Percentiles rank a stretch among this genome's conserved stretches.
Evolutionary conservation across 2,329 filamentous ascomycete genomes (phyloP).

Genomic region (Xylariaceae sp.): DNA sequence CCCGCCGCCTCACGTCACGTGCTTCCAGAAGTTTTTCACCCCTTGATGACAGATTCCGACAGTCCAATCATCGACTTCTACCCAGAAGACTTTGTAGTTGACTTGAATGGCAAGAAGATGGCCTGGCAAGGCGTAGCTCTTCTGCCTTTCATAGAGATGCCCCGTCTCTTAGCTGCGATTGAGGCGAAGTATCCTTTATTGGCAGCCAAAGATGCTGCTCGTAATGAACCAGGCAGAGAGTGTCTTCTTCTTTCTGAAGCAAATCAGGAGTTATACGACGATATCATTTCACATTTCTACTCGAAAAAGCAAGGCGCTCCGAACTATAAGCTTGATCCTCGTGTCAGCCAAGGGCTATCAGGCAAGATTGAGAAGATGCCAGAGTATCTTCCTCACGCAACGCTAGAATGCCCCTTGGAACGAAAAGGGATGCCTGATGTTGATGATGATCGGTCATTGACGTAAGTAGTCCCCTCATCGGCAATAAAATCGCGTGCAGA

Average conservation of each 20-base stretch:
- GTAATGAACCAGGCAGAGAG: conserved; percentile 83
- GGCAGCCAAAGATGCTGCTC: conserved; percentile 74
- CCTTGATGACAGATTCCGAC: conserved; percentile 85
- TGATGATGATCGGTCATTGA: conserved; percentile 86
- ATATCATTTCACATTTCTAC: conserved; percentile 85
- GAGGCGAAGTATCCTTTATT: conserved; percentile 81
- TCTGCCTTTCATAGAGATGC: conserved; percentile 95
- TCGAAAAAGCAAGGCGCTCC: conserved; percentile 79
- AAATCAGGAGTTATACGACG: conserved; percentile 80
- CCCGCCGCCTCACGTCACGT: conserved; percentile 92
- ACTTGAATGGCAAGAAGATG: conserved; percentile 97
- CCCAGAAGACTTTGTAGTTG: conserved; percentile 89
- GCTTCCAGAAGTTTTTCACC: conserved; percentile 85
- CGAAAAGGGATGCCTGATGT: conserved; percentile 75
- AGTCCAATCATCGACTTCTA: conserved; percentile 98
- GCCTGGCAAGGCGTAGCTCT: conserved; percentile 96
- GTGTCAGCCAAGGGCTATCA: conserved; percentile 76
- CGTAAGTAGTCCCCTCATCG: conserved; percentile 58
- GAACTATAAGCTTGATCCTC: conserved; percentile 76
- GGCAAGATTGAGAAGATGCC: conserved; percentile 84
- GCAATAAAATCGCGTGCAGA: background rate
- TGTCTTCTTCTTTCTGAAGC: conserved; percentile 84
- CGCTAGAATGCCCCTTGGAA: conserved; percentile 78
- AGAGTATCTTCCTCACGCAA: conserved; percentile 82
- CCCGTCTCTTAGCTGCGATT: conserved; percentile 82